phyloP scores from a whole-genome alignment of 306 rosid species.

The Carpinus viminea region DNA sequence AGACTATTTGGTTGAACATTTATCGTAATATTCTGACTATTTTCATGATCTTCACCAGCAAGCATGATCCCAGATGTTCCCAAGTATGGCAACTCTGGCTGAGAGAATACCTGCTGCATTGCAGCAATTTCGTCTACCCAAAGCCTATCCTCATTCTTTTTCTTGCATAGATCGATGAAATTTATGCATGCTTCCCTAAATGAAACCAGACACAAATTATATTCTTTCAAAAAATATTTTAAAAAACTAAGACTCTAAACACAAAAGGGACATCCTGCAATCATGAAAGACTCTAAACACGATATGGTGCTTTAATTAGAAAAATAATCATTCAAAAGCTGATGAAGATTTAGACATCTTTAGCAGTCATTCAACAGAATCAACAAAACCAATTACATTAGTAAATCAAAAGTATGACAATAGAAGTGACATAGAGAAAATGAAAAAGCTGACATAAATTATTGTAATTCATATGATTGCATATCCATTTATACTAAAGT shows the following conservation, averaged over 20 bases:
- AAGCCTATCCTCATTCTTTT: conserved; percentile 88
- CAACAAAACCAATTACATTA: not conserved
- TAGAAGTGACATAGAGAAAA: not conserved
- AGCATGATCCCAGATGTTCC: conserved; percentile 83
- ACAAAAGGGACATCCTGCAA: not conserved
- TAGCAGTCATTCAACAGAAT: not conserved
- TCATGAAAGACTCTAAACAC: not conserved
- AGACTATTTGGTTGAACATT: conserved; percentile 33
- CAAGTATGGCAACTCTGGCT: conserved; percentile 68
- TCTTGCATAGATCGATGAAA: conserved; percentile 83
- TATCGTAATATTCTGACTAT: conserved; percentile 27
- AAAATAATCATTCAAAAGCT: not conserved
- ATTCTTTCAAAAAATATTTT: conserved; percentile 20
- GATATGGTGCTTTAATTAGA: not conserved
- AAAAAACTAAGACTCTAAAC: not conserved
- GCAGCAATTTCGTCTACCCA: conserved; percentile 98
- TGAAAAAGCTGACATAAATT: not conserved
- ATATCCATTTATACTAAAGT: not conserved
- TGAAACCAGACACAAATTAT: conserved; percentile 11
- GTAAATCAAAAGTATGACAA: not conserved
- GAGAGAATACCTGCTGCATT: conserved; percentile 90
- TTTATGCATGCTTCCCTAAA: conserved; percentile 91
- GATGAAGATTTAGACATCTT: not conserved
- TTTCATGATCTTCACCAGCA: conserved; percentile 81
- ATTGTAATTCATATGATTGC: not conserved